These are phyloP conservation scores for Fomitiporia mediterranea DNA, from an alignment of 1,284 basidiomycete species.

Conservation along the genomic window DNA sequence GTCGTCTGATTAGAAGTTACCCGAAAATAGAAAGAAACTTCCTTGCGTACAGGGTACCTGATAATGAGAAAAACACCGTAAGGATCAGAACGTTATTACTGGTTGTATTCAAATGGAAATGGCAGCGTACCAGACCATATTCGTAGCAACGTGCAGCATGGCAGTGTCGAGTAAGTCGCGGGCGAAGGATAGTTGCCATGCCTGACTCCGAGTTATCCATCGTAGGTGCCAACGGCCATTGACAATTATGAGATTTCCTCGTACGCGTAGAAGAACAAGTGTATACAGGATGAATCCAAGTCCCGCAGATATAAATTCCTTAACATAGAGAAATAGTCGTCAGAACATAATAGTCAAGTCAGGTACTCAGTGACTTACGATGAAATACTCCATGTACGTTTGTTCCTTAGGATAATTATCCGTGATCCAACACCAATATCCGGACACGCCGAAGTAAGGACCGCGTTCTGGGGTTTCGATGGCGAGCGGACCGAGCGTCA, in stretches of 20 bases:
- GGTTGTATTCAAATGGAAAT: no score
- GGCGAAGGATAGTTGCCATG: slow-evolving; percentile 27
- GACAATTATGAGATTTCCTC: slow-evolving; percentile 30
- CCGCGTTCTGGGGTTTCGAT: slow-evolving; percentile 33
- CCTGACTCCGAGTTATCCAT: slow-evolving; percentile 25
- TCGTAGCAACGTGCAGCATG: slow-evolving; percentile 17
- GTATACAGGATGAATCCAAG: slow-evolving; percentile 31
- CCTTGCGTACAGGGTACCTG: slow-evolving; percentile 18
- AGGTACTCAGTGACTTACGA: slow-evolving; percentile 31
- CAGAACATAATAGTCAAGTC: background rate
- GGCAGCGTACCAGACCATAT: slow-evolving; percentile 20
- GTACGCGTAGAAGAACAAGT: slow-evolving; percentile 32
- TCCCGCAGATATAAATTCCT: slow-evolving; percentile 34
- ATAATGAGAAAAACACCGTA: background rate
- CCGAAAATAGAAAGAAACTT: background rate
- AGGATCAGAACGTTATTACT: background rate
- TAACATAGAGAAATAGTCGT: background rate
- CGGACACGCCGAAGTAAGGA: slow-evolving; percentile 41
- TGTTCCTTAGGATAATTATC: slow-evolving; percentile 37
- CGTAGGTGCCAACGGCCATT: slow-evolving; percentile 28
- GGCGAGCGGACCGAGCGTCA: slow-evolving; percentile 34
- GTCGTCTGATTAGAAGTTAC: background rate
- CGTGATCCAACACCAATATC: slow-evolving; percentile 46
- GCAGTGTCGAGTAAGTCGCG: slow-evolving; percentile 28
- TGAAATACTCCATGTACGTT: slow-evolving; percentile 43